phyloP scores from a whole-genome alignment of 2,329 filamentous ascomycete species.

The Aspergillus felis region DNA sequence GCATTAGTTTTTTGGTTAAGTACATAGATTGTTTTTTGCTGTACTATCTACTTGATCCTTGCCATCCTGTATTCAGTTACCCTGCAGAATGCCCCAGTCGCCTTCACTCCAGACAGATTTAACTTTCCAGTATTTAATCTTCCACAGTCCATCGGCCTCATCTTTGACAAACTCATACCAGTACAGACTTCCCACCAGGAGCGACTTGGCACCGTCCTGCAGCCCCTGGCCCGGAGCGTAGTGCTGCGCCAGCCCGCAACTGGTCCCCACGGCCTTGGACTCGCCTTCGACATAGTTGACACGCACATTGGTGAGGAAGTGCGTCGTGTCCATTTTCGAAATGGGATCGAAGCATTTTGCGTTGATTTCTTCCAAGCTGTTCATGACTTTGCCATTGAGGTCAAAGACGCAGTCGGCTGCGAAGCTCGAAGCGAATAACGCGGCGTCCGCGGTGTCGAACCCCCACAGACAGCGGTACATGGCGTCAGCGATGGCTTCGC shows the following conservation, averaged over 20 bases:
- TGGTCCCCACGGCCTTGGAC: slow-evolving; percentile 12
- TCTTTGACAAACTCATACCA: slow-evolving; percentile 27
- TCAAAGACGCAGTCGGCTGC: slow-evolving; percentile 16
- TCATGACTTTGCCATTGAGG: slow-evolving; percentile 15
- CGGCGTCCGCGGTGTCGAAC: slow-evolving; percentile 25
- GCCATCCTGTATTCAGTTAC: no score
- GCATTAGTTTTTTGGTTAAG: no score
- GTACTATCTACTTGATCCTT: no score
- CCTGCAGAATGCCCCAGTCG: slow-evolving; percentile 3
- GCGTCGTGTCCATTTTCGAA: slow-evolving; percentile 26
- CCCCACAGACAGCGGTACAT: slow-evolving; percentile 25
- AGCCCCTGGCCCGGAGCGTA: slow-evolving; percentile 22
- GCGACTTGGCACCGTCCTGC: slow-evolving; percentile 17
- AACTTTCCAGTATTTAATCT: slow-evolving; percentile 28
- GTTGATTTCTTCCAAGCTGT: slow-evolving; percentile 18
- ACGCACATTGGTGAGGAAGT: slow-evolving; percentile 21
- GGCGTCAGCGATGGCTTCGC: slow-evolving; percentile 32
- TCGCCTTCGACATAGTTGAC: slow-evolving; percentile 12
- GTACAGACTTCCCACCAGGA: slow-evolving; percentile 26
- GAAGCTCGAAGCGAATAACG: slow-evolving; percentile 29
- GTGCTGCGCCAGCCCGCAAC: slow-evolving; percentile 19
- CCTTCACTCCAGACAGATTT: slow-evolving; percentile 28
- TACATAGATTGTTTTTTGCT: no score
- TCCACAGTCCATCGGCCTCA: slow-evolving; percentile 30
- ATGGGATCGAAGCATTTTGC: slow-evolving; percentile 17